Percentiles rank a stretch among this genome's conserved stretches.
phyloP scores from a whole-genome alignment of 441 rosid species.

The Jatropha multifida region DNA sequence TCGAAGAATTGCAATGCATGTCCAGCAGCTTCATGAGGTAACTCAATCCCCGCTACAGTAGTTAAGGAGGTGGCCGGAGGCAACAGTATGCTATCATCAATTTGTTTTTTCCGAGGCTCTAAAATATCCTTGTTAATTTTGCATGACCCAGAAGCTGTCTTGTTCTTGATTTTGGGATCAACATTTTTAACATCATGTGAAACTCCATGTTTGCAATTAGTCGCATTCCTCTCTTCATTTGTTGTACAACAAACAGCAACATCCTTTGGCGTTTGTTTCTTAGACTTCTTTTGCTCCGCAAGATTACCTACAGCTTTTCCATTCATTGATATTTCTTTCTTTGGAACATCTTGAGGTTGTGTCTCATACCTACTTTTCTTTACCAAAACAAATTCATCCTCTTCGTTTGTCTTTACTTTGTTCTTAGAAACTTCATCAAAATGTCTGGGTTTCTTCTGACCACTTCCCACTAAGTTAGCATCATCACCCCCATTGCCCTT shows the following conservation, averaged over 20 bases:
- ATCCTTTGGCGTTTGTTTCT: neutral
- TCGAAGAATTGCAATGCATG: constrained; percentile 62
- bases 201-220: neutral
- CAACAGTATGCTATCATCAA: constrained; percentile 35
- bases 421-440: constrained; percentile 22
- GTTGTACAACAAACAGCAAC: neutral
- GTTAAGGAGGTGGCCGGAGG: constrained; percentile 48
- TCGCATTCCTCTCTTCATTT: neutral
- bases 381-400: constrained; percentile 9
- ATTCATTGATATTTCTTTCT: constrained; percentile 1
- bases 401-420: constrained; percentile 15
- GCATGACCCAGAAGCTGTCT: constrained; percentile 11
- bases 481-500: constrained; percentile 26
- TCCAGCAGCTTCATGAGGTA: constrained; percentile 51
- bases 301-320: neutral
- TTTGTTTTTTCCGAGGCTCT: constrained; percentile 26
- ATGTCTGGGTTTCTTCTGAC: constrained; percentile 23
- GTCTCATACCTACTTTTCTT: constrained; percentile 16
- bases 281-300: neutral
- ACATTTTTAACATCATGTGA: constrained; percentile 19
- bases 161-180: constrained; percentile 27
- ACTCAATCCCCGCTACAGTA: constrained; percentile 48
- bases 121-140: constrained; percentile 14
- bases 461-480: constrained; percentile 20
- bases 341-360: constrained; percentile 6